Conservation (phyloP, 2,329 filamentous ascomycete species). For the Cytospora piceae region DNA sequence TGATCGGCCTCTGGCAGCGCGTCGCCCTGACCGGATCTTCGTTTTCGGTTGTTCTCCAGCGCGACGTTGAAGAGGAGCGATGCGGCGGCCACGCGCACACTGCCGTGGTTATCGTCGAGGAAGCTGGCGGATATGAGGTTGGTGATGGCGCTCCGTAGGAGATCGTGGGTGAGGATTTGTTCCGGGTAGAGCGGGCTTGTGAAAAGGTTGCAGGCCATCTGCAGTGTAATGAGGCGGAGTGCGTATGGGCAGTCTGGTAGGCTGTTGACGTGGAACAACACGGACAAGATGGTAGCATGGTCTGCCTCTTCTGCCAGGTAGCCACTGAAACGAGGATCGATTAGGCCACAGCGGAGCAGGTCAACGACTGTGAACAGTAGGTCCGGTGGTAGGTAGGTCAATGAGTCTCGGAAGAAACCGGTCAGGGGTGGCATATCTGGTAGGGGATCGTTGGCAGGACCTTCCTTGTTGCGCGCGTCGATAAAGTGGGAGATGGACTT, state of each 20-base stretch:
- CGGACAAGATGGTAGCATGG: conserved; percentile 63
- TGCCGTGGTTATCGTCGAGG: conserved; percentile 74
- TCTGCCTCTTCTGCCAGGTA: conserved; percentile 78
- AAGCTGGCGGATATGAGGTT: conserved; percentile 76
- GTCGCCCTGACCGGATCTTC: conserved; percentile 60
- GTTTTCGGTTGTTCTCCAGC: conserved; percentile 67
- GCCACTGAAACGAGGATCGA: conserved; percentile 77
- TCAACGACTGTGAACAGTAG: conserved; percentile 83
- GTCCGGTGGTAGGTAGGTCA: conserved; percentile 61
- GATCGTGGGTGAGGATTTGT: conserved; percentile 58
- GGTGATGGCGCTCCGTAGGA: conserved; percentile 63
- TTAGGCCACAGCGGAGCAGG: conserved; percentile 75
- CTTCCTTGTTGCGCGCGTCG: conserved; percentile 59
- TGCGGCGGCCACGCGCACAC: conserved; percentile 78
- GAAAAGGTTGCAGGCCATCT: conserved; percentile 85
- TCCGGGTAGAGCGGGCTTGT: conserved; percentile 71
- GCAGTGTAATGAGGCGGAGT: conserved; percentile 79
- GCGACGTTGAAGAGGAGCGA: conserved; percentile 84
- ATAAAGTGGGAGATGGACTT: conserved; percentile 72
- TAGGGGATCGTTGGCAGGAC: conserved; percentile 67
- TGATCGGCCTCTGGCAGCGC: conserved; percentile 70
- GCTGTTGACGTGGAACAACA: conserved; percentile 64
- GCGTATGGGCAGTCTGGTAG: conserved; percentile 71
- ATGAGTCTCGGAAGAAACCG: conserved; percentile 59
- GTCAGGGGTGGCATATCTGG: conserved; percentile 72